A percentile compares a stretch with the other conserved stretches of the same genome.
Evolutionary conservation across 805 yeast genomes (phyloP).

Genomic region (Lachancea mirantina): DNA sequence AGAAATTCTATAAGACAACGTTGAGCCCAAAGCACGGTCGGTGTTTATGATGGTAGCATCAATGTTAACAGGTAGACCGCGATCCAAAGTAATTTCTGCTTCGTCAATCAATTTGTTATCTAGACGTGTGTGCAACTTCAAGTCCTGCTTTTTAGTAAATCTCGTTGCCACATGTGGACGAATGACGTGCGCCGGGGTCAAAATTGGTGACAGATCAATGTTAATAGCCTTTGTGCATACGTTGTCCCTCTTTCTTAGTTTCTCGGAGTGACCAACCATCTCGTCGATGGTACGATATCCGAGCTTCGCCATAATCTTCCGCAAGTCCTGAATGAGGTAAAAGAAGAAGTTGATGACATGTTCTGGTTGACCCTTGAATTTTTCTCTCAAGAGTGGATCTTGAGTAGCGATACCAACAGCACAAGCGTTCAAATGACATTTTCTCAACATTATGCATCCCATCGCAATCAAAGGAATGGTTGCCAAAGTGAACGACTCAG

Average conservation of each 20-base stretch:
- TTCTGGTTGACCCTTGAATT: slow-evolving; percentile 95
- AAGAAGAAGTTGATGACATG: slow-evolving; percentile 97
- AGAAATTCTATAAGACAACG: slow-evolving; percentile 88
- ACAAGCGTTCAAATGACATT: slow-evolving; percentile 88
- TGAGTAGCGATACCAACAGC: slow-evolving; percentile 99
- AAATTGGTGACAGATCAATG: slow-evolving; percentile 84
- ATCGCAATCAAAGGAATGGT: slow-evolving; percentile 93
- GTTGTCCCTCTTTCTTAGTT: slow-evolving; percentile 76
- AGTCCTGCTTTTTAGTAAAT: slow-evolving; percentile 90
- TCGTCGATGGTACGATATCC: slow-evolving; percentile 95
- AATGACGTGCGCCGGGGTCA: slow-evolving; percentile 93
- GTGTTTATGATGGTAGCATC: slow-evolving; percentile 92
- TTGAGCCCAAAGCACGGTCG: slow-evolving; percentile 93
- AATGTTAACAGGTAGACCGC: slow-evolving; percentile 92
- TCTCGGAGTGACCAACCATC: slow-evolving; percentile 97
- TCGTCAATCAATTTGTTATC: slow-evolving; percentile 96
- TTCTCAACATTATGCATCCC: slow-evolving; percentile 97
- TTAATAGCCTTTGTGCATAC: slow-evolving; percentile 86
- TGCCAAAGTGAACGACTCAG: slow-evolving; percentile 98
- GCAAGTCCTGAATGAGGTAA: slow-evolving; percentile 86
- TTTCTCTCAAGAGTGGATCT: slow-evolving; percentile 87
- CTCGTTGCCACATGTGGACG: slow-evolving; percentile 96
- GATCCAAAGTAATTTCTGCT: slow-evolving; percentile 88
- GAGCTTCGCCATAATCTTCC: slow-evolving; percentile 86
- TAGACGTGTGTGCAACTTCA: slow-evolving; percentile 82